phyloP scores from a whole-genome alignment of 768 basidiomycete species.

The Psilocybe tampanensis region DNA sequence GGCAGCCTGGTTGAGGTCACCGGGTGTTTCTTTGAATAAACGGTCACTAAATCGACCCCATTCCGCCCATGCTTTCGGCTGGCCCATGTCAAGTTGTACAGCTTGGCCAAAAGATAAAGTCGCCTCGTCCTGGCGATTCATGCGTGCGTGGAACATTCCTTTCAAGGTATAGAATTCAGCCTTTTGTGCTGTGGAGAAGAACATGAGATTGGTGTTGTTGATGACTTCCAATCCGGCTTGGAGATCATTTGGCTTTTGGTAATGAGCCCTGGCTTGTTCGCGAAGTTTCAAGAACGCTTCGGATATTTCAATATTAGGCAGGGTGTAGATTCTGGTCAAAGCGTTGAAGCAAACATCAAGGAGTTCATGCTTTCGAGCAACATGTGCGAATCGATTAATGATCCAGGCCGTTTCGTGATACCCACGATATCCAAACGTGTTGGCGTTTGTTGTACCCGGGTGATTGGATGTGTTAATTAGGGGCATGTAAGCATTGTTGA shows the following conservation, averaged over 20 bases:
- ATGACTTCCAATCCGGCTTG: conserved; percentile 97
- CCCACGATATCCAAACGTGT: conserved; percentile 91
- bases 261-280: conserved; percentile 98
- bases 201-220: conserved; percentile 99
- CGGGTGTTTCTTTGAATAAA: conserved; percentile 86
- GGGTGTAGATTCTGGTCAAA: conserved; percentile 95
- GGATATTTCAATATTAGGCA: conserved; percentile 99
- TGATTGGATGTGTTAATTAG: conserved; percentile 69
- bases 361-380: conserved; percentile 95
- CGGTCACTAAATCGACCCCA: conserved; percentile 96
- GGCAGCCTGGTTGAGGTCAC: conserved; percentile 74
- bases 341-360: conserved; percentile 95
- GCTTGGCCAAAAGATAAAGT: conserved; percentile 92
- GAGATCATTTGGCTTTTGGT: conserved; percentile 92
- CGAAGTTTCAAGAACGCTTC: conserved; percentile 98
- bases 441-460: conserved; percentile 53
- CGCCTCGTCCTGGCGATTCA: conserved; percentile 86
- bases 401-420: conserved; percentile 99
- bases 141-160: conserved; percentile 95
- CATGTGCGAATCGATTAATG: conserved; percentile 98
- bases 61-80: conserved; percentile 98
- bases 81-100: conserved; percentile 91
- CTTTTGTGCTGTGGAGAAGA: conserved; percentile 93
- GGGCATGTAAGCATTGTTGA: conserved; percentile 95
- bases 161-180: conserved; percentile 99